Conservation (phyloP, 306 rosid species). For the Gastrolobium bilobum region DNA sequence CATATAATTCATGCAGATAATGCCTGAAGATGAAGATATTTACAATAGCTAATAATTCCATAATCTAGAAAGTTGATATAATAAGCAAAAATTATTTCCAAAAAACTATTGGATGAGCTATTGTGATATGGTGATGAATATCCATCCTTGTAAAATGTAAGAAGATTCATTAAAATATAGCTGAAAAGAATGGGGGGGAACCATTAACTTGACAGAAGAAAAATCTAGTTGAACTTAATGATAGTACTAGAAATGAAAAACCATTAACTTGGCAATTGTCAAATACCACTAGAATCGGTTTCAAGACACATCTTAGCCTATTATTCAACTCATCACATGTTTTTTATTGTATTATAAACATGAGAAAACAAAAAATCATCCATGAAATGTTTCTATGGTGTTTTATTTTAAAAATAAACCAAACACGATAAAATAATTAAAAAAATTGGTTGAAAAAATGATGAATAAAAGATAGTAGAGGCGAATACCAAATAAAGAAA, state of each 20-base stretch:
- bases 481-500: slow-evolving; percentile 31
- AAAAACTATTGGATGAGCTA: slow-evolving; percentile 29
- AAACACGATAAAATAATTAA: neutral
- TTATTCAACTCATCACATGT: neutral
- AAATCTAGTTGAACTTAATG: neutral
- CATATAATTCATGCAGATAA: slow-evolving; percentile 42
- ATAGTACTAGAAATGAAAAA: slow-evolving; percentile 3
- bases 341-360: neutral
- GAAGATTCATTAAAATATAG: too few species aligned
- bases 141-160: too few species aligned
- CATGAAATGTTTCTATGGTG: neutral
- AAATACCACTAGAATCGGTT: slow-evolving; percentile 11
- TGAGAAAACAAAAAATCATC: neutral
- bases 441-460: neutral
- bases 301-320: slow-evolving; percentile 27
- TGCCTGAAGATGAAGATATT: slow-evolving; percentile 34
- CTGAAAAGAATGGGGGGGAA: too few species aligned
- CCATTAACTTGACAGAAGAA: too few species aligned
- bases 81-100: slow-evolving; percentile 33
- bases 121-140: slow-evolving; percentile 22
- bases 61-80: slow-evolving; percentile 14
- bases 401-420: neutral
- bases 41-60: slow-evolving; percentile 23
- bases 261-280: slow-evolving; percentile 1
- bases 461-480: slow-evolving; percentile 20